Conservation (phyloP, 2,329 filamentous ascomycete genomes). For the Alternaria sp. region DNA sequence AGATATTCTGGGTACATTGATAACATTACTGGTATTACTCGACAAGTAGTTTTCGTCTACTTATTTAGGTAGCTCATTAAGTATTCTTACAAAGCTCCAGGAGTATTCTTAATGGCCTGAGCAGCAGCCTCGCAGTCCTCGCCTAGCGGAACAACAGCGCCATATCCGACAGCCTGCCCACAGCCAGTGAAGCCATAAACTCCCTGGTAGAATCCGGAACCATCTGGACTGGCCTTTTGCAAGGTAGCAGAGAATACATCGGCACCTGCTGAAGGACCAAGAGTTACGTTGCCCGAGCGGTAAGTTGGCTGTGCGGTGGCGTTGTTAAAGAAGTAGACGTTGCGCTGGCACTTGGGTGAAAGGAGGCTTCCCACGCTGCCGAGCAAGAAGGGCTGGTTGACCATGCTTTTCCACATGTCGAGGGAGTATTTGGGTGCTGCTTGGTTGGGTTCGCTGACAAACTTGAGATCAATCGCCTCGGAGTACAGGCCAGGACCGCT, state of each 20-base stretch:
- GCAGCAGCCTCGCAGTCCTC: constrained; percentile 18
- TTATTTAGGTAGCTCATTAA: not conserved
- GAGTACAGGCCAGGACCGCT: constrained; percentile 12
- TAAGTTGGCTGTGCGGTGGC: constrained; percentile 8
- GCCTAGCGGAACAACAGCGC: constrained; percentile 7
- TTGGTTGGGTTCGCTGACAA: constrained; percentile 4
- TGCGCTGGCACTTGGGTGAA: constrained; percentile 12
- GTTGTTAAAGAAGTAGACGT: constrained; percentile 14
- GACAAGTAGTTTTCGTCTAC: not conserved
- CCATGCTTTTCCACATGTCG: constrained; percentile 1
- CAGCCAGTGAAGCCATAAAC: constrained; percentile 17
- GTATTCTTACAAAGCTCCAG: constrained; percentile 7
- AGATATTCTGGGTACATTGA: not conserved
- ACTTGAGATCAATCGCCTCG: constrained; percentile 14
- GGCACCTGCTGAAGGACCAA: constrained; percentile 12
- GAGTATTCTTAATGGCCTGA: not conserved
- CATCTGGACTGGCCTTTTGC: constrained; percentile 8
- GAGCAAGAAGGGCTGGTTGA: constrained; percentile 14
- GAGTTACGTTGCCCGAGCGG: constrained; percentile 11
- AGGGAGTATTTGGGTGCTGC: constrained; percentile 6
- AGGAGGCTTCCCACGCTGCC: not conserved
- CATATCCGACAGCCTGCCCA: constrained; percentile 15
- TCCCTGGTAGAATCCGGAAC: constrained; percentile 2
- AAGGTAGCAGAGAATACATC: not conserved
- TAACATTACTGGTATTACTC: not conserved